phyloP scores from a whole-genome alignment of 2,329 filamentous ascomycete species.

The Chaetothyriales sp. region DNA sequence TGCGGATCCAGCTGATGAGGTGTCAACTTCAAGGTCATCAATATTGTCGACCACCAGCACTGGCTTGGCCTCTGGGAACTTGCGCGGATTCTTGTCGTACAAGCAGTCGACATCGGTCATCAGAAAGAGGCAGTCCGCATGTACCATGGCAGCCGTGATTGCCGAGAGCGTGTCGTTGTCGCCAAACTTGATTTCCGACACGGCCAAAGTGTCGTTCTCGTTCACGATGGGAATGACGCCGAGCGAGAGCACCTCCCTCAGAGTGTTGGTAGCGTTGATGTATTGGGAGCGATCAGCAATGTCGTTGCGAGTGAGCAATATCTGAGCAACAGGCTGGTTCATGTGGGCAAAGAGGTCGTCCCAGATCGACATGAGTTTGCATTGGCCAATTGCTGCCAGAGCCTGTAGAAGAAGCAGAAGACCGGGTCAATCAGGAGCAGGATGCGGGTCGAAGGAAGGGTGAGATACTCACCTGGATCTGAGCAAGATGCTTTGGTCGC shows the following conservation, averaged over 20 bases:
- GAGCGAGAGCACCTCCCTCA: conserved; percentile 78
- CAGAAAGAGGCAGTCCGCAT: conserved; percentile 88
- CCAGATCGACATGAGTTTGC: conserved; percentile 87
- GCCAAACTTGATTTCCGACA: conserved; percentile 97
- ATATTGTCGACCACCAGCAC: conserved; percentile 93
- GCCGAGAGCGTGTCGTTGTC: conserved; percentile 96
- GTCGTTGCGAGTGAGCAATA: conserved; percentile 84
- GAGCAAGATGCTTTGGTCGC: conserved; percentile 76
- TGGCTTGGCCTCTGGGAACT: conserved; percentile 66
- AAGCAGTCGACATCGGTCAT: conserved; percentile 99
- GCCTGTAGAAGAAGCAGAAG: conserved; percentile 44
- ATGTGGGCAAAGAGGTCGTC: conserved; percentile 81
- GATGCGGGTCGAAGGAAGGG: not conserved
- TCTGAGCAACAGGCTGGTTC: conserved; percentile 81
- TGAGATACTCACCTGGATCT: conserved; percentile 50
- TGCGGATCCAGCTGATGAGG: conserved; percentile 74
- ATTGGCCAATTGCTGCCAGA: conserved; percentile 89
- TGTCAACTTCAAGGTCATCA: conserved; percentile 64
- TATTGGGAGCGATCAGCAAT: conserved; percentile 94
- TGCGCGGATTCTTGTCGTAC: conserved; percentile 88
- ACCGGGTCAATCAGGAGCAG: not conserved
- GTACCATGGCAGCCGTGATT: conserved; percentile 92
- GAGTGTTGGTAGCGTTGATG: conserved; percentile 89
- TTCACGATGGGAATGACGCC: conserved; percentile 97
- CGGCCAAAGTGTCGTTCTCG: conserved; percentile 92